Conservation (phyloP, 2,329 filamentous ascomycete genomes). For the Dryadomyces sulphureus region DNA sequence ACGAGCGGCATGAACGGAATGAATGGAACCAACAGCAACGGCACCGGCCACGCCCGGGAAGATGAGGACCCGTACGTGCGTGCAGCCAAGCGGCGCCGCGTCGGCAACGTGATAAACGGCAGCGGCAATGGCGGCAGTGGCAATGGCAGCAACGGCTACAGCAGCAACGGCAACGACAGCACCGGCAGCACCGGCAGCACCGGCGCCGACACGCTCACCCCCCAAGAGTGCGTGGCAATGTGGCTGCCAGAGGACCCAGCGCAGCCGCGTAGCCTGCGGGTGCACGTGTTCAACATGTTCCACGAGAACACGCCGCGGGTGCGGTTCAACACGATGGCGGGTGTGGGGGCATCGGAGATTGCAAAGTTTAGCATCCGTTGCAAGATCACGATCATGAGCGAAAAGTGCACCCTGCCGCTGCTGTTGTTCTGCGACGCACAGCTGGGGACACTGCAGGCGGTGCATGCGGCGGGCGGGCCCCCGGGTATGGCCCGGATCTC, state of each 20-base stretch:
- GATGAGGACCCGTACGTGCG: conserved; percentile 23
- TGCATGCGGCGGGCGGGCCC: conserved; percentile 30
- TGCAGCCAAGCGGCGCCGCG: conserved; percentile 34
- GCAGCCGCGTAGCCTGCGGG: conserved; percentile 24
- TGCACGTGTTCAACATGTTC: conserved; percentile 37
- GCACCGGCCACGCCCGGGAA: no score
- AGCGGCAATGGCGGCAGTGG: no score
- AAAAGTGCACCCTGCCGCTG: conserved; percentile 21
- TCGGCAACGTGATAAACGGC: conserved; percentile 14
- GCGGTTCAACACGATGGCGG: conserved; percentile 21
- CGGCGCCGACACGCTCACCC: no score
- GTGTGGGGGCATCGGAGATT: conserved; percentile 20
- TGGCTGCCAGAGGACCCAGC: conserved; percentile 11
- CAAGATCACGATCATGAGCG: conserved; percentile 25
- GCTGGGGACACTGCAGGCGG: conserved; percentile 35
- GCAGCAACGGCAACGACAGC: no score
- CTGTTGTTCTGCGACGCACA: conserved; percentile 40
- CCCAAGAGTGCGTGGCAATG: background rate
- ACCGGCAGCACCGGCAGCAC: no score
- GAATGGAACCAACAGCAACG: no score
- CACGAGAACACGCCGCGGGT: conserved; percentile 30
- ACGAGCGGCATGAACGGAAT: no score
- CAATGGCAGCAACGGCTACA: no score
- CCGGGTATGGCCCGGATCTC: conserved; percentile 32
- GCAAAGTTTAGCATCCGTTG: conserved; percentile 24